These are phyloP conservation scores for Dendrobium officinale DNA, from an alignment of 106 monocot genomes.

Conservation along the genomic window DNA sequence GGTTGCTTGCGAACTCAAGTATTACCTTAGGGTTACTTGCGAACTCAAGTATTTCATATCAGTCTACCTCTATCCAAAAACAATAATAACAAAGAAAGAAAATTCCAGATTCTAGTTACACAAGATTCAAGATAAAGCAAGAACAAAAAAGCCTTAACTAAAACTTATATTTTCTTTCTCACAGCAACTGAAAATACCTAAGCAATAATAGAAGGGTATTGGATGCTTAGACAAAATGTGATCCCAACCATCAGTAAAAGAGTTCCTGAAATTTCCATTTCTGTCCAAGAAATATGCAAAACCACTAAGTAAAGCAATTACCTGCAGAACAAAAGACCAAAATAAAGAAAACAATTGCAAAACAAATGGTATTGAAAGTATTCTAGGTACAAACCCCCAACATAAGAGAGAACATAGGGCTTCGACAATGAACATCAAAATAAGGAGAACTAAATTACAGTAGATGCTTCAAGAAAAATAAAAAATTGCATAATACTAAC, in stretches of 20 bases:
- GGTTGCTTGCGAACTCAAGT: no score
- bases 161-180: neutral
- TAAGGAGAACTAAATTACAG: neutral
- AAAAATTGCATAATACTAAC: neutral
- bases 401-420: neutral
- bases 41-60: no score
- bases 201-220: constrained; percentile 91
- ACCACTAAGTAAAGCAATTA: constrained; percentile 65
- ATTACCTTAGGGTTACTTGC: no score
- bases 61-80: no score
- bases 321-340: constrained; percentile 24
- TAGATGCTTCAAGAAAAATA: neutral
- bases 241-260: constrained; percentile 89
- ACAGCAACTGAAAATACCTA: constrained; percentile 38
- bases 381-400: neutral
- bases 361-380: neutral
- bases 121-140: neutral
- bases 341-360: neutral
- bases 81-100: no score
- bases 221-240: constrained; percentile 92
- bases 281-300: constrained; percentile 73
- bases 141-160: neutral
- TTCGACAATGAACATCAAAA: neutral
- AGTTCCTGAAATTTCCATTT: constrained; percentile 86
- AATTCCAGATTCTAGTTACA: neutral